phyloP scores from a whole-genome alignment of 305 asterid species.

The Fraxinus greggii region DNA sequence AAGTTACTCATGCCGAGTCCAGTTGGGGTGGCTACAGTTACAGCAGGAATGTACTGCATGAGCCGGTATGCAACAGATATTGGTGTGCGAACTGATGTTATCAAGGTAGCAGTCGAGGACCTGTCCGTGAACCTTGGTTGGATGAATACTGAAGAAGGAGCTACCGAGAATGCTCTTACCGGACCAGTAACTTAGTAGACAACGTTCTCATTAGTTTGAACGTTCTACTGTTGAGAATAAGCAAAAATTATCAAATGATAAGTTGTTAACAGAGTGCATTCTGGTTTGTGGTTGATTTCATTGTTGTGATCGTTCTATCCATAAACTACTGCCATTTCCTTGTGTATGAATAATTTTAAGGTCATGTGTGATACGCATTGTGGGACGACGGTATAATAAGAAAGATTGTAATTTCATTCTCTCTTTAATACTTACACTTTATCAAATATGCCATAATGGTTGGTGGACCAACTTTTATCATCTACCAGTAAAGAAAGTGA shows the following conservation, averaged over 20 bases:
- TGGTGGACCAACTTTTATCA: not conserved
- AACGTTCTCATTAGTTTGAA: slow-evolving; percentile 15
- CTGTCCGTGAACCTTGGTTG: slow-evolving; percentile 63
- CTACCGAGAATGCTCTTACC: slow-evolving; percentile 24
- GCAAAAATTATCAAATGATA: not conserved
- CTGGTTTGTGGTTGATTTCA: not conserved
- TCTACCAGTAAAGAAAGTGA: not conserved
- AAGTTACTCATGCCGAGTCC: slow-evolving; percentile 82
- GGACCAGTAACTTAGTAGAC: slow-evolving; percentile 34
- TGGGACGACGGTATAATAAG: not conserved
- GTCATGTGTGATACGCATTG: not conserved
- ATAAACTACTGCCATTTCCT: not conserved
- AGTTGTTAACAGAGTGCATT: not conserved
- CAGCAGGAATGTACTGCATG: slow-evolving; percentile 91
- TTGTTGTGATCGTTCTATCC: not conserved
- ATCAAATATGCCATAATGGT: not conserved
- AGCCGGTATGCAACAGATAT: slow-evolving; percentile 88
- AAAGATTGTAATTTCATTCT: not conserved
- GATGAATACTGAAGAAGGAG: slow-evolving; percentile 31
- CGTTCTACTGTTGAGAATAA: not conserved
- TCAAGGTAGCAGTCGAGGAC: slow-evolving; percentile 85
- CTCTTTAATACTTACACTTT: not conserved
- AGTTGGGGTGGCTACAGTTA: slow-evolving; percentile 70
- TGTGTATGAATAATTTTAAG: not conserved
- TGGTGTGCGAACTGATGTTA: slow-evolving; percentile 73